phyloP scores from a whole-genome alignment of 2,329 filamentous ascomycete genomes.

The Onygena corvina region DNA sequence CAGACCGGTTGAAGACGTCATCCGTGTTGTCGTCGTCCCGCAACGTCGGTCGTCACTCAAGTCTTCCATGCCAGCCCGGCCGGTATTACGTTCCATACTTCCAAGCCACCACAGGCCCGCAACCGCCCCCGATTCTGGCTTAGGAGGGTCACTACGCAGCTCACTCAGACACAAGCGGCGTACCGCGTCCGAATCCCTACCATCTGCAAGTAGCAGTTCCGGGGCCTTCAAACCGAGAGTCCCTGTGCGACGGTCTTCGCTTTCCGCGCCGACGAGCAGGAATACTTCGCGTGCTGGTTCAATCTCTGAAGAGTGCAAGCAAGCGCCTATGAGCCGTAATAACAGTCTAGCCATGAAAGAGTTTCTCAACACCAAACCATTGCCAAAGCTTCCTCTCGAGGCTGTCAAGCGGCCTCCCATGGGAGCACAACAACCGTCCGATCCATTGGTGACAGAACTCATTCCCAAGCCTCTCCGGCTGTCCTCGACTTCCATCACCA shows the following conservation, averaged over 20 bases:
- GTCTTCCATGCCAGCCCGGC: slow-evolving; percentile 29
- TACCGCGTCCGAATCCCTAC: slow-evolving; percentile 32
- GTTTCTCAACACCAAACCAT: neutral
- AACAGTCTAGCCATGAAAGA: too few relatives aligned
- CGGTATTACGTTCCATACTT: slow-evolving; percentile 22
- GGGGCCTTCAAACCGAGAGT: slow-evolving; percentile 23
- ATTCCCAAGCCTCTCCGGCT: neutral
- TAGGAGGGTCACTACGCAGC: slow-evolving; percentile 24
- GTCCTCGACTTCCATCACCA: neutral
- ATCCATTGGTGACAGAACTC: neutral
- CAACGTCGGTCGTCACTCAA: slow-evolving; percentile 36
- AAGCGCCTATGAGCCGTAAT: neutral
- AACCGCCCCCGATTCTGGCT: slow-evolving; percentile 26
- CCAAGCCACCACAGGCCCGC: slow-evolving; percentile 29
- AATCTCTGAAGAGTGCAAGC: slow-evolving; percentile 33
- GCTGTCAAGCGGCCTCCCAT: neutral
- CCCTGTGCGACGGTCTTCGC: slow-evolving; percentile 33
- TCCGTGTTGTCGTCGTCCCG: slow-evolving; percentile 39
- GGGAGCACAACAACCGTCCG: neutral
- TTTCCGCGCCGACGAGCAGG: slow-evolving; percentile 37
- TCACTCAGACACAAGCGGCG: slow-evolving; percentile 23
- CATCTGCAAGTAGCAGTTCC: slow-evolving; percentile 11
- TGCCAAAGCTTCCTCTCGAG: neutral
- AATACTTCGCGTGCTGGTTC: slow-evolving; percentile 36
- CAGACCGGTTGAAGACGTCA: slow-evolving; percentile 29